Conservation (phyloP, 1,284 basidiomycete species). For the Apiotrichum siamense region DNA sequence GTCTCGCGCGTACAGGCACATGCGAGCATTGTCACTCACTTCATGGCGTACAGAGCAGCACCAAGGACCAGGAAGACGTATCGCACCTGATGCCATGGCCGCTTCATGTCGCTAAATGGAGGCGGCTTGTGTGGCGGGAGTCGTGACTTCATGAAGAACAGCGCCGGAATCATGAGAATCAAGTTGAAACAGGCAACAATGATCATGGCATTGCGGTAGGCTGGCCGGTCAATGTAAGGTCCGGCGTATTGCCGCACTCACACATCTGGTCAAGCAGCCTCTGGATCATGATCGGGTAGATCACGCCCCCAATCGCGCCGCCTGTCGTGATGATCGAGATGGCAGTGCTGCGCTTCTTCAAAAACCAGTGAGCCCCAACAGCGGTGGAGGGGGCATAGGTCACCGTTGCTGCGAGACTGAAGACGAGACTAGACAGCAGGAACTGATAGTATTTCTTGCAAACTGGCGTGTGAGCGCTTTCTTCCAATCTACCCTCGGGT, state of each 20-base stretch:
- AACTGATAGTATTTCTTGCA: slow-evolving; percentile 44
- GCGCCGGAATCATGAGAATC: slow-evolving; percentile 19
- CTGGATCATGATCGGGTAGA: slow-evolving; percentile 42
- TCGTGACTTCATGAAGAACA: slow-evolving; percentile 22
- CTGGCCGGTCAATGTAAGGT: neutral
- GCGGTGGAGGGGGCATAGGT: slow-evolving; percentile 41
- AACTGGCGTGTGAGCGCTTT: slow-evolving; percentile 17
- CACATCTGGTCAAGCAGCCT: slow-evolving; percentile 27
- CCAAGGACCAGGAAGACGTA: slow-evolving; percentile 12
- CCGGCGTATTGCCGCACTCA: slow-evolving; percentile 20
- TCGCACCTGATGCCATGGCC: slow-evolving; percentile 11
- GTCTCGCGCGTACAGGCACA: too few relatives aligned
- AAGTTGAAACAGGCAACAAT: slow-evolving; percentile 18
- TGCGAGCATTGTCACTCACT: too few relatives aligned
- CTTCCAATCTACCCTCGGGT: too few relatives aligned
- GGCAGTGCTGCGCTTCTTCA: slow-evolving; percentile 32
- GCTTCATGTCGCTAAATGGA: slow-evolving; percentile 9
- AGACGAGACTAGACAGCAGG: slow-evolving; percentile 35
- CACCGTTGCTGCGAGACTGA: slow-evolving; percentile 33
- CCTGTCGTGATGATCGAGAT: slow-evolving; percentile 40
- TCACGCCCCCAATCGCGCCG: slow-evolving; percentile 37
- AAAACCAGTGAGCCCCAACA: slow-evolving; percentile 43
- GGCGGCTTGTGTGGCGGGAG: slow-evolving; percentile 16
- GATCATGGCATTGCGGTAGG: slow-evolving; percentile 24
- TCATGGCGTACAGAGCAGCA: slow-evolving; percentile 5